Conservation (phyloP, 1,284 basidiomycete species). For the Dichomitus squalens region DNA sequence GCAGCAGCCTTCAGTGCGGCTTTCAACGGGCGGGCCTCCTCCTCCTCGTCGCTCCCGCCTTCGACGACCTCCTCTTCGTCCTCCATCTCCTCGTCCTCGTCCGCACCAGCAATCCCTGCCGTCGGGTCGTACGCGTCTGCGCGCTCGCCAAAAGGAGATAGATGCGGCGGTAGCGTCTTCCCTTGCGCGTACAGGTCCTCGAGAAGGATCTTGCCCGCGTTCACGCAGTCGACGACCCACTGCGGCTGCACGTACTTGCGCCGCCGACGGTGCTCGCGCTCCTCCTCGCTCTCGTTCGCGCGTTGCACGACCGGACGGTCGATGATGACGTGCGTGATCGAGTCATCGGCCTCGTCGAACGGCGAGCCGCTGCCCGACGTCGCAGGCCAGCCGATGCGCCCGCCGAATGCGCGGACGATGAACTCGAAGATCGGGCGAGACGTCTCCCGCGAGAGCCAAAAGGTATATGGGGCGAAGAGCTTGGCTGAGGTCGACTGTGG, state of each 20-base stretch:
- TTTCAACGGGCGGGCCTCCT: constrained; percentile 42
- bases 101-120: constrained; percentile 39
- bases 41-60: constrained; percentile 35
- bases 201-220: constrained; percentile 82
- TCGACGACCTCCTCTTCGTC: constrained; percentile 35
- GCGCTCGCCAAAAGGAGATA: constrained; percentile 92
- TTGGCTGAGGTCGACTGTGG: constrained; percentile 55
- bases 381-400: constrained; percentile 87
- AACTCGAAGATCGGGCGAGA: constrained; percentile 95
- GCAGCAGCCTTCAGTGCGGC: constrained; percentile 54
- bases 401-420: constrained; percentile 90
- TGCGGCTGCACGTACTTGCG: constrained; percentile 96
- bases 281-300: constrained; percentile 54
- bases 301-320: constrained; percentile 77
- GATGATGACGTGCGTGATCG: constrained; percentile 95
- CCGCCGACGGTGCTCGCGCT: constrained; percentile 64
- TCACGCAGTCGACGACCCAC: constrained; percentile 97
- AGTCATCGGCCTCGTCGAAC: constrained; percentile 70
- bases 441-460: constrained; percentile 95
- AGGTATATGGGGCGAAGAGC: constrained; percentile 87
- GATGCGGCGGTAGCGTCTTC: constrained; percentile 87
- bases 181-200: constrained; percentile 91
- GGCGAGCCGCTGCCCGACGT: constrained; percentile 87
- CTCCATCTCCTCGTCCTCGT: constrained; percentile 38
- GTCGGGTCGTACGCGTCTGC: constrained; percentile 78